A percentile compares a stretch with the other conserved stretches of the same genome.
Evolutionary conservation across 2,329 filamentous ascomycete genomes (phyloP).

Genomic region (Aspergillus hortae): DNA sequence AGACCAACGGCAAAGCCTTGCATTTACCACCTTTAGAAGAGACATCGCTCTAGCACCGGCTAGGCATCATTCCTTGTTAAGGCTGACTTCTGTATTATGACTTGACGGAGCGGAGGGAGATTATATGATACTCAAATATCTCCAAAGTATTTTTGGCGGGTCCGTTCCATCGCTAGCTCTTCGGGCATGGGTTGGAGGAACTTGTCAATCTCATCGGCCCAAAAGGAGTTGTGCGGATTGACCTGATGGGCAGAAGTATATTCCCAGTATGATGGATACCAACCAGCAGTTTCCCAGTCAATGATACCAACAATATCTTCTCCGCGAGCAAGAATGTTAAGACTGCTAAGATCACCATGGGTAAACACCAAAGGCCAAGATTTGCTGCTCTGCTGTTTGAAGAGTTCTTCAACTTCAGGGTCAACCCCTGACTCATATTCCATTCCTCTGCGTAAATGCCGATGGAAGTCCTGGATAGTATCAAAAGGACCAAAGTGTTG

Average conservation of each 20-base stretch:
- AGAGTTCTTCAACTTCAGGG: constrained; percentile 30
- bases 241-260: constrained; percentile 39
- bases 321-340: constrained; percentile 31
- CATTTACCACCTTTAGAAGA: too few relatives aligned
- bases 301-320: constrained; percentile 41
- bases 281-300: constrained; percentile 31
- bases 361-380: constrained; percentile 42
- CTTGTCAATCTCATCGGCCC: constrained; percentile 37
- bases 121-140: constrained; percentile 17
- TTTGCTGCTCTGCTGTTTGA: constrained; percentile 27
- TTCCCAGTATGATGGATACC: constrained; percentile 31
- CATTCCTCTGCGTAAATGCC: constrained; percentile 30
- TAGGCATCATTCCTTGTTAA: too few relatives aligned
- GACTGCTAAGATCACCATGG: constrained; percentile 49
- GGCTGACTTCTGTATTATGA: too few relatives aligned
- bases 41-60: too few relatives aligned
- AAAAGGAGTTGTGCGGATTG: constrained; percentile 39
- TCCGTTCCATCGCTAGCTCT: constrained; percentile 40
- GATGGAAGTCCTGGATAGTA: constrained; percentile 35
- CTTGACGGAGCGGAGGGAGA: too few relatives aligned
- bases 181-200: constrained; percentile 38
- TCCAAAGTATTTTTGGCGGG: constrained; percentile 36
- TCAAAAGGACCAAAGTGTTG: constrained; percentile 30
- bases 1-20: too few relatives aligned
- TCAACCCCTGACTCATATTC: constrained; percentile 23